Base-by-base conservation (phyloP, 441 rosid species). In the Iberis amara region DNA sequence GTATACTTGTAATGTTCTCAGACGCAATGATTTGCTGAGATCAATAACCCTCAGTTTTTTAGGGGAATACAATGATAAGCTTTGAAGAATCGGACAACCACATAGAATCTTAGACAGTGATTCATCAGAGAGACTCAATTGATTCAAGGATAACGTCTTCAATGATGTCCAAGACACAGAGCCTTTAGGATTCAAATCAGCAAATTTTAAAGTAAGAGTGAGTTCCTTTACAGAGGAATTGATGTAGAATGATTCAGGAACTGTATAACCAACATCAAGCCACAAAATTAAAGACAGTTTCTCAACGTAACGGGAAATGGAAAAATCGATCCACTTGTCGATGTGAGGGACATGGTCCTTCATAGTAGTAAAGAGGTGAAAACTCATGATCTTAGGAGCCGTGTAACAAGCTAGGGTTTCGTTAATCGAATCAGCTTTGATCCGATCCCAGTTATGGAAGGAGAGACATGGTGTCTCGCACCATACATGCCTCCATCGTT, bases 401-500 rank as follows among this genome's bases (percentile, higher is more conserved):
- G 36, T 24, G n/a, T 50, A 33, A 12, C 8, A 15, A 59, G n/a
- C 5, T 49, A 40, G 50, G 42, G 37, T 33, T 39, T 48, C 0
- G 33, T 39, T 2, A 8, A 48, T 11, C 1, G 15, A 39, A 30
- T 0, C 23, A 5, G 31, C 32, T 9, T 10, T 12, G 33, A 56
- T n/a, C n/a, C n/a, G 21, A 1, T 18, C 3, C 1, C 21, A 5
- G 27, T 4, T 7, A 12, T 23, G 2, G 1, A 59, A 49, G 12
- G 48, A 39, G 15, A 40, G 47, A 54, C 13, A 28, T 14, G 59
- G 39, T 14, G 26, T 10, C 2, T 30, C 13, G 11, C 7, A 14
- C 48, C 59, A 54, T 5, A 26, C 43, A 23, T 45, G 36, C 43
- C 28, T 56, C 52, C 61, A 45, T 52, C 57, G 9, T 27, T 3